These are phyloP conservation scores for Leucocoprinus birnbaumii DNA, from an alignment of 768 basidiomycete species.

Conservation along the genomic window DNA sequence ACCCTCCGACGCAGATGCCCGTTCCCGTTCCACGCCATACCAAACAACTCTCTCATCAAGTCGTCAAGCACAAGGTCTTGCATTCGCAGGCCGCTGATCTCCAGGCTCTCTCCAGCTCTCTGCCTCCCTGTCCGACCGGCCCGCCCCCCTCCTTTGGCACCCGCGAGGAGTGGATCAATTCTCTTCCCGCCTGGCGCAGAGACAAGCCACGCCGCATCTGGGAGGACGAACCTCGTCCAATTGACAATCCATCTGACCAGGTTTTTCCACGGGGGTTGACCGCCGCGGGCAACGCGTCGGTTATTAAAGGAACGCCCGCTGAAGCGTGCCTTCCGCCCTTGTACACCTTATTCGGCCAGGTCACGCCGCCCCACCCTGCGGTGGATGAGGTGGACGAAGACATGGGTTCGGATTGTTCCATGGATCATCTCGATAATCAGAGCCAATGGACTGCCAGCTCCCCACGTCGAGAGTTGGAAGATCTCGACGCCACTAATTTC, in stretches of 20 bases:
- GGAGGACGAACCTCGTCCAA: slow-evolving; percentile 46
- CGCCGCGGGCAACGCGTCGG: slow-evolving; percentile 71
- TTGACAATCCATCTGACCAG: slow-evolving; percentile 35
- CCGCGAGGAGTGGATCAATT: slow-evolving; percentile 72
- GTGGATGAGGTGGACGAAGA: slow-evolving; percentile 31
- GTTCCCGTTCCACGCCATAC: slow-evolving; percentile 72
- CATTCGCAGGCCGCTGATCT: slow-evolving; percentile 41
- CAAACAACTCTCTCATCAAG: slow-evolving; percentile 59
- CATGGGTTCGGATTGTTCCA: slow-evolving; percentile 37
- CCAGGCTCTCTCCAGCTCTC: slow-evolving; percentile 51
- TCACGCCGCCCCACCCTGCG: slow-evolving; percentile 15
- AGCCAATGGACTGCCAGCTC: slow-evolving; percentile 27
- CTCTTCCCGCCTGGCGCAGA: slow-evolving; percentile 69
- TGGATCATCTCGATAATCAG: slow-evolving; percentile 35
- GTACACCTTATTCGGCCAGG: slow-evolving; percentile 25
- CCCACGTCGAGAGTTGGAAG: slow-evolving; percentile 10
- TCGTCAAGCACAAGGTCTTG: slow-evolving; percentile 56
- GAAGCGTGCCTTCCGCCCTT: slow-evolving; percentile 85
- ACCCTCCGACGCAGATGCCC: slow-evolving; percentile 68
- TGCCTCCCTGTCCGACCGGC: slow-evolving; percentile 57
- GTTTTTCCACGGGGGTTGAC: slow-evolving; percentile 76
- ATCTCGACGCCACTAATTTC: slow-evolving; percentile 5
- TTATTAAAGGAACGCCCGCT: slow-evolving; percentile 85
- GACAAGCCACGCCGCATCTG: slow-evolving; percentile 64
- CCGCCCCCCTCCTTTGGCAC: slow-evolving; percentile 64